These are phyloP conservation scores for Rhizodiscina lignyota DNA, from an alignment of 495 filamentous ascomycete species.

Conservation along the genomic window DNA sequence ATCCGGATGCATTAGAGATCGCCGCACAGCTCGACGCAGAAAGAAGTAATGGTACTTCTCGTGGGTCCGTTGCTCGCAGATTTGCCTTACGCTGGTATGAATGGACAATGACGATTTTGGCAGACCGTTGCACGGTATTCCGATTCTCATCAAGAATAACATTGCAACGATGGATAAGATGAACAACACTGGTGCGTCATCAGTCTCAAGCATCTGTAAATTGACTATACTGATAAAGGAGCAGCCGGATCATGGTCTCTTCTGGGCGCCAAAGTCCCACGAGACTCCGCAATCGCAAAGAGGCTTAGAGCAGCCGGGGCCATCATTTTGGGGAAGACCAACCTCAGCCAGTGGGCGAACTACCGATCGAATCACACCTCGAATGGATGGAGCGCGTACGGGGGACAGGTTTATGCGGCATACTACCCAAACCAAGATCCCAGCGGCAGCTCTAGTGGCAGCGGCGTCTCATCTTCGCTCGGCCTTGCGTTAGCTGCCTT, in stretches of 20 bases:
- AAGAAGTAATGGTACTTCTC: slow-evolving; percentile 26
- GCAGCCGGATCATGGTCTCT: slow-evolving; percentile 41
- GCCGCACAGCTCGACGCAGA: slow-evolving; percentile 34
- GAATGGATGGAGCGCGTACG: slow-evolving; percentile 38
- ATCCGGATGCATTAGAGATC: slow-evolving; percentile 36
- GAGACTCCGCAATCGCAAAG: slow-evolving; percentile 18
- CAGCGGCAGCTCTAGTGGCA: slow-evolving; percentile 35
- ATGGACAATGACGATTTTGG: not conserved
- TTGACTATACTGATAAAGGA: not conserved
- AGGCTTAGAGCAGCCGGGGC: slow-evolving; percentile 26
- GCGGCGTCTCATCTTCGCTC: slow-evolving; percentile 30
- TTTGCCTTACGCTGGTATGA: not conserved
- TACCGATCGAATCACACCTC: slow-evolving; percentile 29
- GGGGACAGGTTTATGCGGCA: slow-evolving; percentile 32
- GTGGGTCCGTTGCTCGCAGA: slow-evolving; percentile 22
- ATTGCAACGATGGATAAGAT: slow-evolving; percentile 53
- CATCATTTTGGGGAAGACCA: slow-evolving; percentile 32
- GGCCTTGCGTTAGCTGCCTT: slow-evolving; percentile 32
- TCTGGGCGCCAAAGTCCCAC: slow-evolving; percentile 13
- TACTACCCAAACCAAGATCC: slow-evolving; percentile 37
- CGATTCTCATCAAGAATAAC: slow-evolving; percentile 55
- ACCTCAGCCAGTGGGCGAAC: slow-evolving; percentile 39
- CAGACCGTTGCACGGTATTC: slow-evolving; percentile 47
- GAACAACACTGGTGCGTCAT: slow-evolving; percentile 42
- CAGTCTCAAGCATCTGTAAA: not conserved